Base-by-base conservation (phyloP, 2,329 filamentous ascomycete species). In the Fusarium camptoceras region DNA sequence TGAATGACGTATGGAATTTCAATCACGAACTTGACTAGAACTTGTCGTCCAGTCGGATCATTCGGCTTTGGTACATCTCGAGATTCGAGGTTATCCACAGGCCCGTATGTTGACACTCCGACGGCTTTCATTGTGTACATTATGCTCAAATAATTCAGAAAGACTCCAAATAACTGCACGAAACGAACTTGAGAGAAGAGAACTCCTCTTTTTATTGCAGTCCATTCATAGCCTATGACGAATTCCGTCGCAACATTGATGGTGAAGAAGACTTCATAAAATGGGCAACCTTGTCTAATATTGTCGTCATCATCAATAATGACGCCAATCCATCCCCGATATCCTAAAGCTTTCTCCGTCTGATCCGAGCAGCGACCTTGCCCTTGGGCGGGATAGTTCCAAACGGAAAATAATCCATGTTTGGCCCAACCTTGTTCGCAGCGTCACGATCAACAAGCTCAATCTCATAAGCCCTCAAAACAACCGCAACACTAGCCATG, bases 391-490 rank as follows among this genome's bases (percentile, higher is more conserved):
- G 72, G 16, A 74, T 74, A 2, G 68, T 71, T 16, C 72, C 72
- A 55, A 74, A 73, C 0, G 72, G 73, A 41, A 74, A 73, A 31
- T 74, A 74, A 20, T 64, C 56, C 65, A 75, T 71, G 5, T 74
- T 72, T 1, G 66, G 69, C 0, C 41, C 60, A 18, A 70, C 8
- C 2, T 68, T 61, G 6, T 51, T 41, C 15, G 64, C 68, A 4
- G 53, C 58, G 24, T 44, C 43, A n/a, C 25, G 53, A 8, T 68
- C 58, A 4, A 59, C n/a, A 24, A 78, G 55, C 25, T 79, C 76
- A 16, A 80, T 75, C 16, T 80, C 76, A 49, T 76, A 80, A 16
- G 70, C 74, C 0, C 68, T 63, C 10, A 81, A 62, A 20, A 80
- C 71, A 25, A 80, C 42, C 2, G 78, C 76, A 16, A 79, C 66